phyloP scores from a whole-genome alignment of 345 rosid genomes.

The Citropsis articulata region DNA sequence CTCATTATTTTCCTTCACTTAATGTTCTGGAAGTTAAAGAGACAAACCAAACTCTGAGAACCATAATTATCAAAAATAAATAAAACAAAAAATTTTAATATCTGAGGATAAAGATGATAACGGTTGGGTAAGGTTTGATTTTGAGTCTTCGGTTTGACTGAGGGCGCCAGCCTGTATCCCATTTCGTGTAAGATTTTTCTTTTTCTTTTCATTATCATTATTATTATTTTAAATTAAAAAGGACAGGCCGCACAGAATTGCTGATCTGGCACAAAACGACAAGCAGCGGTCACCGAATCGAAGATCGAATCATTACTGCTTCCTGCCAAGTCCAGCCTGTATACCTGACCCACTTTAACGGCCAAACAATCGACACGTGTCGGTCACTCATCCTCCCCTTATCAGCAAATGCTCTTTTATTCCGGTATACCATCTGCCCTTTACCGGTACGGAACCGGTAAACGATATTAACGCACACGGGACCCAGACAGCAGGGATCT shows the following conservation, averaged over 20 bases:
- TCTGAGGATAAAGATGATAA: slow-evolving; percentile 53
- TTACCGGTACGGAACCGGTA: slow-evolving; percentile 48
- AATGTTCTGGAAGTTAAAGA: slow-evolving; percentile 31
- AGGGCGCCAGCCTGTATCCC: slow-evolving; percentile 72
- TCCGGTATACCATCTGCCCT: background rate
- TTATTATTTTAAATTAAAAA: background rate
- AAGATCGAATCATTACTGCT: slow-evolving; percentile 59
- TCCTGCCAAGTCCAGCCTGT: slow-evolving; percentile 52
- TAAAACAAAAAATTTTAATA: slow-evolving; percentile 2
- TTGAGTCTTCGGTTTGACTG: slow-evolving; percentile 53
- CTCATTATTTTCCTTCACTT: background rate
- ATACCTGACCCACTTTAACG: slow-evolving; percentile 57
- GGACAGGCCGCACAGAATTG: slow-evolving; percentile 39
- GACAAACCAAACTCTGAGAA: slow-evolving; percentile 18
- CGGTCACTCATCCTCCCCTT: slow-evolving; percentile 30
- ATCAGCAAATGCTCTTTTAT: background rate
- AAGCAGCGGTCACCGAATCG: slow-evolving; percentile 61
- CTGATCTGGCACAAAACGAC: slow-evolving; percentile 73
- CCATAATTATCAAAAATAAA: slow-evolving; percentile 25
- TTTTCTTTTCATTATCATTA: background rate
- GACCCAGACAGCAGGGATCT: slow-evolving; percentile 29
- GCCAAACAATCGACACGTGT: slow-evolving; percentile 33
- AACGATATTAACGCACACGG: slow-evolving; percentile 34
- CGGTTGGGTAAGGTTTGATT: slow-evolving; percentile 47
- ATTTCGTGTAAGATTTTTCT: slow-evolving; percentile 24